These are phyloP conservation scores for Pyrenula aspistea DNA, from an alignment of 495 filamentous ascomycete genomes.

Conservation along the genomic window DNA sequence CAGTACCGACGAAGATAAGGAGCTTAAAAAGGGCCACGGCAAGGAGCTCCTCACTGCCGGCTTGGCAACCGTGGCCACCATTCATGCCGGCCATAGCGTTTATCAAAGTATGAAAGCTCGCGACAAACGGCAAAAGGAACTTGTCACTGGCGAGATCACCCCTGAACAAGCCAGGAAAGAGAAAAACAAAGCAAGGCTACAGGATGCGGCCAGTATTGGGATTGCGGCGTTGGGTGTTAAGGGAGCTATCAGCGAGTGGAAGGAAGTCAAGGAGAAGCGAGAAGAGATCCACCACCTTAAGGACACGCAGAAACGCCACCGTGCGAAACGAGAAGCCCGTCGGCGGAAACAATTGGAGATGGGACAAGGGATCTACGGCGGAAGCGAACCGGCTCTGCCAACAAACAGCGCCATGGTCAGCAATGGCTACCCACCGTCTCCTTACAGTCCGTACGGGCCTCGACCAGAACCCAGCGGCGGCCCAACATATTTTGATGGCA, in stretches of 20 bases:
- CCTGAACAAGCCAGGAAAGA: conserved; percentile 62
- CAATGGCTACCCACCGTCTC: conserved; percentile 1
- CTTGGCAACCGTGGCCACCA: conserved; percentile 75
- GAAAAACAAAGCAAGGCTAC: conserved; percentile 59
- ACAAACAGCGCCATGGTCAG: not conserved
- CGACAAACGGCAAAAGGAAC: conserved; percentile 53
- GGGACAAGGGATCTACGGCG: not conserved
- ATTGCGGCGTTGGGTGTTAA: conserved; percentile 82
- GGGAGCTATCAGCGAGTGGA: conserved; percentile 65
- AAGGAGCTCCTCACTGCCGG: conserved; percentile 78
- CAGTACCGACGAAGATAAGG: conserved; percentile 66
- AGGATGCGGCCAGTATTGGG: conserved; percentile 67
- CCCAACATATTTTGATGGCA: conserved; percentile 38
- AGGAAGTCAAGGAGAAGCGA: conserved; percentile 50
- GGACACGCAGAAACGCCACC: conserved; percentile 30
- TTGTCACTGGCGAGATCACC: conserved; percentile 63
- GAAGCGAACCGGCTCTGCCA: not conserved
- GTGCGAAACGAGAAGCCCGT: conserved; percentile 18
- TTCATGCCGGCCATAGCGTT: conserved; percentile 74
- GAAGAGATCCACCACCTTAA: conserved; percentile 40
- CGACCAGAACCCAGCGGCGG: conserved; percentile 7
- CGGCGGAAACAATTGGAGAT: conserved; percentile 3
- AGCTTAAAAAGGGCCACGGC: conserved; percentile 65
- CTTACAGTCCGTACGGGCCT: not conserved
- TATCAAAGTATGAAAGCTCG: conserved; percentile 67